Conservation (phyloP, 495 filamentous ascomycete genomes). For the Penicillium egyptiacum region DNA sequence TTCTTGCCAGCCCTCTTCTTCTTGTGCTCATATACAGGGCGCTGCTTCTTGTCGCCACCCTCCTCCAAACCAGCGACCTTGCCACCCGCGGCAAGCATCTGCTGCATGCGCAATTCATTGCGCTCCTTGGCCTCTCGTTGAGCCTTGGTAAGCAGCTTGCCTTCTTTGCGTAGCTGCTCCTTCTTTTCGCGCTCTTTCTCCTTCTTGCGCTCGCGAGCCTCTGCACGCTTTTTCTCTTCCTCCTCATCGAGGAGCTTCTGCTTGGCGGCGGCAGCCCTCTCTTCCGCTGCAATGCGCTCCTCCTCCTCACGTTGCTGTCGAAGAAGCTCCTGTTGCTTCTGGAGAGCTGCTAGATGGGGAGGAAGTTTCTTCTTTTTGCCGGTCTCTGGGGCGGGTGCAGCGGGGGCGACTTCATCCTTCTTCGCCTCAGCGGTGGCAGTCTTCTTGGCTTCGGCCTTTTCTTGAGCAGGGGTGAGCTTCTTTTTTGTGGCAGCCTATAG, state of each 20-base stretch:
- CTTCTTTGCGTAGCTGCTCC: constrained; percentile 92
- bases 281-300: constrained; percentile 66
- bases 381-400: constrained; percentile 48
- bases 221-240: constrained; percentile 71
- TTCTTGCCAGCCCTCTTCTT: constrained; percentile 77
- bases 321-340: constrained; percentile 88
- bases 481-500: constrained; percentile 65
- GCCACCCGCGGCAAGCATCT: constrained; percentile 84
- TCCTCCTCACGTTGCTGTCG: constrained; percentile 73
- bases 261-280: constrained; percentile 70
- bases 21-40: constrained; percentile 66
- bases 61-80: constrained; percentile 74
- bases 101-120: constrained; percentile 84
- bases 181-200: constrained; percentile 95
- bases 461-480: constrained; percentile 40
- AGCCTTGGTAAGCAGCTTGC: constrained; percentile 91
- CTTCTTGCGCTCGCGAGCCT: constrained; percentile 77
- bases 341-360: constrained; percentile 73
- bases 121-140: constrained; percentile 83
- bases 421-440: constrained; percentile 44
- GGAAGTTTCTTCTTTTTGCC: constrained; percentile 92
- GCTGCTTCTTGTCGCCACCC: constrained; percentile 69
- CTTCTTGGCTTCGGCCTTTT: constrained; percentile 35
- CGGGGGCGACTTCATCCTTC: constrained; percentile 34
- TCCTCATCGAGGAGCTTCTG: constrained; percentile 66